Evolutionary conservation across 768 basidiomycete genomes (phyloP).

Genomic region (Leucosporidium scottii): DNA sequence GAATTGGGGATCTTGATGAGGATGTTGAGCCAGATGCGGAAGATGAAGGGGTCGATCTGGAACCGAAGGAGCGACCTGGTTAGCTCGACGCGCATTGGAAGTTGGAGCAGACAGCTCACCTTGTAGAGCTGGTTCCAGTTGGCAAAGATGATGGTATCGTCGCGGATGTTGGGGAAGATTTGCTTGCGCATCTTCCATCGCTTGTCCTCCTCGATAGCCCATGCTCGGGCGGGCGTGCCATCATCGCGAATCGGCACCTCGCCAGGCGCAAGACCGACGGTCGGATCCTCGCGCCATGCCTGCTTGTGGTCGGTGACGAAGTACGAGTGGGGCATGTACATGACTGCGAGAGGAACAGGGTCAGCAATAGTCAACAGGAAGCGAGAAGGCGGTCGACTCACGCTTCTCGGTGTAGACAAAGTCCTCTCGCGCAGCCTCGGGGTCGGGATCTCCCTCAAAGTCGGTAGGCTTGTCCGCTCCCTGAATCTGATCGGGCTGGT

Average conservation of each 20-base stretch:
- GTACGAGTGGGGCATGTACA: slow-evolving; percentile 37
- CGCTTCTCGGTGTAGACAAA: slow-evolving; percentile 46
- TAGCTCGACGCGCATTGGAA: neutral
- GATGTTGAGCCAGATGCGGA: slow-evolving; percentile 51
- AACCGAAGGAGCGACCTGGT: neutral
- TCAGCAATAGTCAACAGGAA: neutral
- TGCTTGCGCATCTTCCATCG: slow-evolving; percentile 44
- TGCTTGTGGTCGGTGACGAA: slow-evolving; percentile 53
- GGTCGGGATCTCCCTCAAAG: slow-evolving; percentile 45
- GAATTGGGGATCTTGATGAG: slow-evolving; percentile 47
- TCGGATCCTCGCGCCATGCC: slow-evolving; percentile 42
- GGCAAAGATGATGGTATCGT: slow-evolving; percentile 49
- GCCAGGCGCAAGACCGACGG: neutral
- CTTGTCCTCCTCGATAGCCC: slow-evolving; percentile 46
- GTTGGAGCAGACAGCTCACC: slow-evolving; percentile 36
- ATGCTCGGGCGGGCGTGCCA: slow-evolving; percentile 36
- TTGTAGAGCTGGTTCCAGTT: slow-evolving; percentile 57
- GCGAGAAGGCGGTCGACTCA: neutral
- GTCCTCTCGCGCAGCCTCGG: slow-evolving; percentile 42
- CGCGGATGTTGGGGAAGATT: slow-evolving; percentile 48
- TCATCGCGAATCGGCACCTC: slow-evolving; percentile 28
- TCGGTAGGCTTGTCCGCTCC: slow-evolving; percentile 20
- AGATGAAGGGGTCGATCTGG: slow-evolving; percentile 41
- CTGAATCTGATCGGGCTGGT: neutral
- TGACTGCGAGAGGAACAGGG: slow-evolving; percentile 8